These are phyloP conservation scores for Ephemerocybe angulata DNA, from an alignment of 768 basidiomycete genomes.

Conservation along the genomic window DNA sequence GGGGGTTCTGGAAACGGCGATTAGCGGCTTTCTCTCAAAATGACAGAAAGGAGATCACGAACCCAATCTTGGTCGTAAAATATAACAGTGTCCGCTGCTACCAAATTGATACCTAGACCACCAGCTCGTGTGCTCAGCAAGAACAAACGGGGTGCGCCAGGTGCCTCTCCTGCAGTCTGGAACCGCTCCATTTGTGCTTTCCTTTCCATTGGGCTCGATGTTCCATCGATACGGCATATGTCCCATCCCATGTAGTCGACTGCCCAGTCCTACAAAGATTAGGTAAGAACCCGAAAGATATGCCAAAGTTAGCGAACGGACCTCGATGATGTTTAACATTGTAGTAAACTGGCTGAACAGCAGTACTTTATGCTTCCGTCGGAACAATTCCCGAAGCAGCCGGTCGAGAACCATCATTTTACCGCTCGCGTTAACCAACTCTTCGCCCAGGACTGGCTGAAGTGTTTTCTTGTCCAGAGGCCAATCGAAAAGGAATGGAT, in stretches of 20 bases:
- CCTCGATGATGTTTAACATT: slow-evolving; percentile 95
- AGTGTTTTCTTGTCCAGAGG: slow-evolving; percentile 59
- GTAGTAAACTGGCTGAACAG: slow-evolving; percentile 92
- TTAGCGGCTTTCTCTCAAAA: too few relatives aligned
- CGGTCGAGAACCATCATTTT: slow-evolving; percentile 98
- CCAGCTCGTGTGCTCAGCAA: slow-evolving; percentile 77
- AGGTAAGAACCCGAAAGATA: slow-evolving; percentile 2
- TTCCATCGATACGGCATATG: slow-evolving; percentile 91
- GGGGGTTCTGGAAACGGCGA: slow-evolving; percentile 62
- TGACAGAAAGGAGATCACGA: slow-evolving; percentile 17
- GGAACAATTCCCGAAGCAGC: slow-evolving; percentile 78
- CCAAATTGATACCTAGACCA: slow-evolving; percentile 76
- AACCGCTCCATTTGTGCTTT: slow-evolving; percentile 82
- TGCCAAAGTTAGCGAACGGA: slow-evolving; percentile 25
- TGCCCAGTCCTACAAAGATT: slow-evolving; percentile 73
- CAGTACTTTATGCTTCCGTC: slow-evolving; percentile 78
- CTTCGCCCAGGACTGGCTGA: slow-evolving; percentile 66
- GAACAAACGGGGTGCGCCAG: slow-evolving; percentile 70
- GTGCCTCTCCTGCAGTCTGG: slow-evolving; percentile 63
- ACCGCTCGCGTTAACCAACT: slow-evolving; percentile 82
- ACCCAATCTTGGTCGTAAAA: slow-evolving; percentile 95
- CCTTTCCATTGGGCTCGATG: slow-evolving; percentile 75
- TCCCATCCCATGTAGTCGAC: slow-evolving; percentile 75
- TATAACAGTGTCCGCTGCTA: slow-evolving; percentile 86
- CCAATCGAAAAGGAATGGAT: slow-evolving; percentile 90